Evolutionary conservation across 1,284 basidiomycete species (phyloP), one percentile per base, ranked within the genome.

Genomic region (Coniferiporia weirii): DNA sequence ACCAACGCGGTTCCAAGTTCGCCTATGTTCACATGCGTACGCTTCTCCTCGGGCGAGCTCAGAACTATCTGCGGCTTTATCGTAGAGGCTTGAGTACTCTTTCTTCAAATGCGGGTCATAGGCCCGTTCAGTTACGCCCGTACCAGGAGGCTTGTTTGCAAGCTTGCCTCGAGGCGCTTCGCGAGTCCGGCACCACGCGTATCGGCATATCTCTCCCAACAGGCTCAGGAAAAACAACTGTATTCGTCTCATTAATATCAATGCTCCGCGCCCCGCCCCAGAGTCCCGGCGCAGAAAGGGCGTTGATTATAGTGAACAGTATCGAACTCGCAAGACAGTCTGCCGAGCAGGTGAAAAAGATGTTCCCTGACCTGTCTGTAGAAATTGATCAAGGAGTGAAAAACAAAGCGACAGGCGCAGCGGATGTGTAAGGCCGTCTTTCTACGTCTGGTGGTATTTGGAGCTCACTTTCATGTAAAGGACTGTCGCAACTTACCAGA

Each of bases 181-280:
- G 73, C 27, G 69, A 74, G 22, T 83, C 84, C 13, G 79, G 77
- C 4, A 59, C 74, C 32, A 83, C 83, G 1, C 86, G 95, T 20
- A 90, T 98, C 51, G 95, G 95, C n/a, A 91, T 96, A 20, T 95
- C 91, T 12, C 79, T 94, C 1, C 94, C 95, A 9, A 97, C 95
- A 19, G 93, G 93, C 10, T 85, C 91, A 32, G 95, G 95, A 7
- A 98, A 98, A 72, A 98, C 95, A 0, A 92, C 91, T 0, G 90
- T 95, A 60, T 98, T 95, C 74, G 87, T 94, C 54, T 83, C 84
- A 4, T 79, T 95, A 17, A 77, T 95, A 9, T 83, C 85, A 8
- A 79, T 81, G 19, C 76, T 91, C 34, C 55, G 66, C 4, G 66
- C 83, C 20, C 80, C 81, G 4, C 55, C 63, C 1, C 65, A 69